Percentiles rank a stretch among this genome's conserved stretches.
Evolutionary conservation across 2,329 filamentous ascomycete genomes (phyloP).

Genomic region (Penicillium sp.): DNA sequence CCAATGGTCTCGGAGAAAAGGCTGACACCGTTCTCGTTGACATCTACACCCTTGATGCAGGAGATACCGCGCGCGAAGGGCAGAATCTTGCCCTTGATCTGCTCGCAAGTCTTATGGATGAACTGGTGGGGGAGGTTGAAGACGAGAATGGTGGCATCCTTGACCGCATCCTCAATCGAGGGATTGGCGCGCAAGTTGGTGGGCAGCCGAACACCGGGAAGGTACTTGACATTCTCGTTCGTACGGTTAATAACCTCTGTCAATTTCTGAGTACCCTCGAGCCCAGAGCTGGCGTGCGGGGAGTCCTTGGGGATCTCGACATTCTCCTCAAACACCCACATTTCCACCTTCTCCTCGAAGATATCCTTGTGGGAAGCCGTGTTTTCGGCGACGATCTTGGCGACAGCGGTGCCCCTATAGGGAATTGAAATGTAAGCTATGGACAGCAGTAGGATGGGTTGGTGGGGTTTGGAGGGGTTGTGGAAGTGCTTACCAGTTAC

Average conservation of each 20-base stretch:
- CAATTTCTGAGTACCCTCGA: constrained; percentile 72
- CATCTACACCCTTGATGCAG: constrained; percentile 97
- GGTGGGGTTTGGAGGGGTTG: neutral
- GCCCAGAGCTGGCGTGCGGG: constrained; percentile 67
- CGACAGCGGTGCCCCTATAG: constrained; percentile 87
- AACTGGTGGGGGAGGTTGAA: constrained; percentile 95
- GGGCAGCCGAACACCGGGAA: constrained; percentile 80
- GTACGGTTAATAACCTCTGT: constrained; percentile 82
- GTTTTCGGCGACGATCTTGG: constrained; percentile 95
- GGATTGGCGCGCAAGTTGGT: constrained; percentile 54
- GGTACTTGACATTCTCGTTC: constrained; percentile 98
- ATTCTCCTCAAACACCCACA: constrained; percentile 98
- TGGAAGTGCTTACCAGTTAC: constrained; percentile 69
- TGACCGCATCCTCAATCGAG: constrained; percentile 62
- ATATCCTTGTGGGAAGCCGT: constrained; percentile 68
- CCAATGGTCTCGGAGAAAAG: constrained; percentile 96
- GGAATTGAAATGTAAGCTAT: constrained; percentile 54
- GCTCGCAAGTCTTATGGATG: constrained; percentile 77
- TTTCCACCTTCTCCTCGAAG: constrained; percentile 86
- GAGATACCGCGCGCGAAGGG: constrained; percentile 91
- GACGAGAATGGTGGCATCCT: constrained; percentile 78
- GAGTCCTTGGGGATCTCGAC: constrained; percentile 68
- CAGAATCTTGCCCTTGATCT: constrained; percentile 80
- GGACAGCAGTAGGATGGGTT: too few species aligned
- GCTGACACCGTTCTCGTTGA: constrained; percentile 76